A percentile compares a stretch with the other conserved stretches of the same genome.
Conservation (phyloP, 1,139 yeast species). For the Hansenula lynferdii region DNA sequence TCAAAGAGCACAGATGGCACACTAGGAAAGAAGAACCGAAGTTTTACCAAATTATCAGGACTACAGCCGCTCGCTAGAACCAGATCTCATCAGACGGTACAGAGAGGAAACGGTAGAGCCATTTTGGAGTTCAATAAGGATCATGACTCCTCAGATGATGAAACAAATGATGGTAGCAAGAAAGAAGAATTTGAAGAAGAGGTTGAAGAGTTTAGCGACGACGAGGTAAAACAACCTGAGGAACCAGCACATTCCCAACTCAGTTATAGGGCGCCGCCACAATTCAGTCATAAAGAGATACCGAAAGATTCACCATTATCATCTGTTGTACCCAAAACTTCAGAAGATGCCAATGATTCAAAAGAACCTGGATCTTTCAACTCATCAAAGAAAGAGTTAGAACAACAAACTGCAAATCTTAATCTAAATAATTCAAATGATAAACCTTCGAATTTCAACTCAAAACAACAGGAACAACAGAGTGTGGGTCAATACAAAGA, state of each 20-base stretch:
- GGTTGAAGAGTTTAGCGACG: conserved; percentile 33
- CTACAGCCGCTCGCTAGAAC: conserved; percentile 19
- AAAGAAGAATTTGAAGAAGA: conserved; percentile 30
- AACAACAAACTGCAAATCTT: not conserved
- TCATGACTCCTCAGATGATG: conserved; percentile 17
- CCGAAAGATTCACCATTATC: conserved; percentile 10
- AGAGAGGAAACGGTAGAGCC: conserved; percentile 7
- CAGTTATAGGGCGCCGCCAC: conserved; percentile 21
- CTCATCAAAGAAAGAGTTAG: not conserved
- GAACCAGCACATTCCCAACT: conserved; percentile 4
- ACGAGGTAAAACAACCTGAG: conserved; percentile 6
- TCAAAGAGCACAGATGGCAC: conserved; percentile 20
- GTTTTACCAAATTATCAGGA: conserved; percentile 17
- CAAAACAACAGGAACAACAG: conserved; percentile 1
- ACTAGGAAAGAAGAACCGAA: conserved; percentile 11
- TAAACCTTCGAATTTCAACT: not conserved
- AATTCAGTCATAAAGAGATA: conserved; percentile 16
- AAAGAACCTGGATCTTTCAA: not conserved
- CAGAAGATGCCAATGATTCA: not conserved
- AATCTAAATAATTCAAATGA: not conserved
- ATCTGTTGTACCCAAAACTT: not conserved
- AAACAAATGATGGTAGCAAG: conserved; percentile 23
- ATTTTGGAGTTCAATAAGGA: conserved; percentile 19
- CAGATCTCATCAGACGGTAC: conserved; percentile 15
- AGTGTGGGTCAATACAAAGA: conserved; percentile 7